Evolutionary conservation across 306 rosid species (phyloP).

Genomic region (Cucurbita maxima): DNA sequence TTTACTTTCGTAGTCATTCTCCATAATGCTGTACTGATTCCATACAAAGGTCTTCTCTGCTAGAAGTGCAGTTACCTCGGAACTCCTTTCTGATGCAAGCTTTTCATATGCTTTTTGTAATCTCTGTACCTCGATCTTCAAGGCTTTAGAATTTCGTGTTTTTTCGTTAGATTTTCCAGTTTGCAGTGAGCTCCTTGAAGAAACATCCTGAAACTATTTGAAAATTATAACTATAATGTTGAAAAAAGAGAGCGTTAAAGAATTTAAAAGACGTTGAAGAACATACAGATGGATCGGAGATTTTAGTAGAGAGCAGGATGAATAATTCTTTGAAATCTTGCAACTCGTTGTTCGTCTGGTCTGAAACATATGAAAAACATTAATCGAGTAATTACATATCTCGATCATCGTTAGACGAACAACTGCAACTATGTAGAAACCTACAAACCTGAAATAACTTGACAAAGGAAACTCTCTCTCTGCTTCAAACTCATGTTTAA

Average conservation of each 20-base stretch:
- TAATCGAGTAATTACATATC: neutral
- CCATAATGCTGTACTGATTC: constrained; percentile 68
- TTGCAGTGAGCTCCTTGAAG: constrained; percentile 11
- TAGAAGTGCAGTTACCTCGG: constrained; percentile 45
- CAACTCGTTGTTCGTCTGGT: constrained; percentile 36
- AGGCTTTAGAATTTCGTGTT: constrained; percentile 8
- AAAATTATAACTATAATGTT: constrained; percentile 15
- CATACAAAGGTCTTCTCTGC: constrained; percentile 71
- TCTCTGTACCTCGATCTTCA: constrained; percentile 25
- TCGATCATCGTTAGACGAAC: neutral
- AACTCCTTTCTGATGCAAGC: constrained; percentile 37
- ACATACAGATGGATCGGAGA: constrained; percentile 32
- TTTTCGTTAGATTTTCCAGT: constrained; percentile 11
- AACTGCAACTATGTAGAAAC: neutral
- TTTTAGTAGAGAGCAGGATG: constrained; percentile 21
- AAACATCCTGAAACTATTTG: constrained; percentile 22
- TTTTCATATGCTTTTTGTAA: constrained; percentile 40
- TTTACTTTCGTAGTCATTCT: constrained; percentile 30
- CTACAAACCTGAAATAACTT: constrained; percentile 40
- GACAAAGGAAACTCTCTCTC: constrained; percentile 25
- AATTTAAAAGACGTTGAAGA: neutral
- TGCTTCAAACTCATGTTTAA: constrained; percentile 34
- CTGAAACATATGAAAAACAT: constrained; percentile 21
- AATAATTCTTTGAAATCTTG: constrained; percentile 42
- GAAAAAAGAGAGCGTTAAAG: neutral